phyloP scores from a whole-genome alignment of 2,329 filamentous ascomycete species.

The Fusarium ramigenum region DNA sequence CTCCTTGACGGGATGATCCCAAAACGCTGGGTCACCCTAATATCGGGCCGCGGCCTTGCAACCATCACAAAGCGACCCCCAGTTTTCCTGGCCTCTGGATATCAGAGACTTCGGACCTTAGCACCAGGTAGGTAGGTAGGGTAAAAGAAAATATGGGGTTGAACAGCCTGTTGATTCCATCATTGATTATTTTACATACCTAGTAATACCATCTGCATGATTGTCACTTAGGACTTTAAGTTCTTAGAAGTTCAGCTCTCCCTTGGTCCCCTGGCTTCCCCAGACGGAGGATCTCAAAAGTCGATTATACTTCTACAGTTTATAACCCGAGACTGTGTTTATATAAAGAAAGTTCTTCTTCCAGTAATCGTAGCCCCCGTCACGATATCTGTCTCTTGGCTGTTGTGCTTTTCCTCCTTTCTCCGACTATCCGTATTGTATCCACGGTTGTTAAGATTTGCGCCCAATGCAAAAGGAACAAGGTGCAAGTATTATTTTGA shows the following conservation, averaged over 20 bases:
- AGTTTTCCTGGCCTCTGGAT: neutral
- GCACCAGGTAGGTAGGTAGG: neutral
- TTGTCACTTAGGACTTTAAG: neutral
- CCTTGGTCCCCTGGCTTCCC: neutral
- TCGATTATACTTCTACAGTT: neutral
- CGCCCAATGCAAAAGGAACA: neutral
- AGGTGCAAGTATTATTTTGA: neutral
- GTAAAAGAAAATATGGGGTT: neutral
- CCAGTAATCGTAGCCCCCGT: neutral
- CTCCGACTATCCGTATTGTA: neutral
- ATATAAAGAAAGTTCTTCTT: neutral
- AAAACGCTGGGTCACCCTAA: constrained; percentile 39
- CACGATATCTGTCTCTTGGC: neutral
- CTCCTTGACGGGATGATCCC: constrained; percentile 28
- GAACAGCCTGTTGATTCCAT: neutral
- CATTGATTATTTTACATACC: neutral
- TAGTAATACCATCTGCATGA: neutral
- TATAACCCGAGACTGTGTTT: neutral
- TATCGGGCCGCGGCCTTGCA: constrained; percentile 33
- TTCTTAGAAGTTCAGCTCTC: neutral
- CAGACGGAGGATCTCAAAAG: neutral
- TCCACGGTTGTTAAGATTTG: neutral
- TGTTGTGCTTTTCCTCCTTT: neutral
- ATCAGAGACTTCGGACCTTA: neutral
- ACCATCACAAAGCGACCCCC: constrained; percentile 29